These are phyloP conservation scores for Citrus reticulata DNA, from an alignment of 345 rosid genomes.

Conservation along the genomic window DNA sequence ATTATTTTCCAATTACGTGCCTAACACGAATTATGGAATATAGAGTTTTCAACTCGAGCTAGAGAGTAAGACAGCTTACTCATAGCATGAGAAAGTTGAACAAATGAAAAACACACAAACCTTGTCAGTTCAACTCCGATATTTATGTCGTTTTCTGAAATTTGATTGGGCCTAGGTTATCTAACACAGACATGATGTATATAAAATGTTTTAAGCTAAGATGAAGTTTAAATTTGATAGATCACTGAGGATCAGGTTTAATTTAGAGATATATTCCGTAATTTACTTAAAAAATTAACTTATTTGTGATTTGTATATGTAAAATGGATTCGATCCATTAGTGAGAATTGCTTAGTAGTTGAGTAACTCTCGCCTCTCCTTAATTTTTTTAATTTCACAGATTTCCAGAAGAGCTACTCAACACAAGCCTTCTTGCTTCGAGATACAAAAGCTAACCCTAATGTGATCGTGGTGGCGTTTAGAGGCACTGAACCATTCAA, in stretches of 20 bases:
- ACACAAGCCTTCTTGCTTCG: conserved; percentile 50
- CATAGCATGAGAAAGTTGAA: background rate
- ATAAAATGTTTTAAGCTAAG: background rate
- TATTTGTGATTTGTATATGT: background rate
- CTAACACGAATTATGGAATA: background rate
- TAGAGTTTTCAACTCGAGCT: background rate
- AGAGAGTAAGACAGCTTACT: background rate
- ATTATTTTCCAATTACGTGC: background rate
- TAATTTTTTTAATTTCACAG: conserved; percentile 15
- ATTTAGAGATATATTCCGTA: background rate
- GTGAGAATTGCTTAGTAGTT: background rate
- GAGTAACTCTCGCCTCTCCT: background rate
- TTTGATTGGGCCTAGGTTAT: background rate
- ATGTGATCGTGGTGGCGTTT: conserved; percentile 48
- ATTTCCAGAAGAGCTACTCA: conserved; percentile 24
- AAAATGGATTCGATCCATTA: background rate
- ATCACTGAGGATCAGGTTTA: background rate
- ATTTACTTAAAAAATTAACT: too few relatives aligned
- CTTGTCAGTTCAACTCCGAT: background rate
- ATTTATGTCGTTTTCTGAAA: background rate
- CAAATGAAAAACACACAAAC: background rate
- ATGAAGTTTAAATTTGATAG: background rate
- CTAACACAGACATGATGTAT: background rate
- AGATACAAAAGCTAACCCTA: conserved; percentile 38
- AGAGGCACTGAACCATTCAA: conserved; percentile 63